Evolutionary conservation across 768 basidiomycete genomes (phyloP), one percentile per base, ranked within the genome.

Genomic region (Imleria badia): DNA sequence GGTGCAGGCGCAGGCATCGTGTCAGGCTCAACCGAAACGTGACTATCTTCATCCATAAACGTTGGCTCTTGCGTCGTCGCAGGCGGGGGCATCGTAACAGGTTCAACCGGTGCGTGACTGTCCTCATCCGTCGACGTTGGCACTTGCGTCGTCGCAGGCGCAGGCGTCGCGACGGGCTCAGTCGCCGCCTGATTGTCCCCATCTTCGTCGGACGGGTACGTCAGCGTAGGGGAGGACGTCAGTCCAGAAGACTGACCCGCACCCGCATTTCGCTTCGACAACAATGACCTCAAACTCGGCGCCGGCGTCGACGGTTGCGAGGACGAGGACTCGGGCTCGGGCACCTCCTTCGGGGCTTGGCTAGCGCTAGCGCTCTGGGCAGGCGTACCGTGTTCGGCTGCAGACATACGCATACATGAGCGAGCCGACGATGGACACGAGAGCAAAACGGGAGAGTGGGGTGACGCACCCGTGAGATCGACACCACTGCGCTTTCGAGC

Each of bases 251-350:
- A 19, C n/a, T 46, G 54, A 31, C 51, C n/a, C 44, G 14, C 5
- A 33, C 42, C 6, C 20, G 22, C 7, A 29, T 42, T 45, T 15
- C 60, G 60, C 29, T 3, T 67, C 33, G 54, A 51, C 23, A 56
- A 17, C 56, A 68, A 43, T 15, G 48, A 15, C 33, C 66, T 47
- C 47, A 66, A 45, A 38, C 66, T 68, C 30, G 60, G 54, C 10
- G 14, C 17, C 7, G 55, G 48, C 12, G 55, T 57, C 29, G 45
- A 38, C n/a, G 54, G 40, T 14, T 13, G 52, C 15, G 35, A 22
- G 0, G 50, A 35, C 7, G 38, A 8, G 22, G 36, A n/a, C 17
- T n/a, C 1, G 26, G 17, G 8, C 8, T 19, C 1, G 20, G 17
- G 3, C 17, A 22, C n/a, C 19, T 29, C 22, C 9, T 31, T n/a